Conservation (phyloP, 768 basidiomycete genomes). For the Chalciporus sphaerocephalus region DNA sequence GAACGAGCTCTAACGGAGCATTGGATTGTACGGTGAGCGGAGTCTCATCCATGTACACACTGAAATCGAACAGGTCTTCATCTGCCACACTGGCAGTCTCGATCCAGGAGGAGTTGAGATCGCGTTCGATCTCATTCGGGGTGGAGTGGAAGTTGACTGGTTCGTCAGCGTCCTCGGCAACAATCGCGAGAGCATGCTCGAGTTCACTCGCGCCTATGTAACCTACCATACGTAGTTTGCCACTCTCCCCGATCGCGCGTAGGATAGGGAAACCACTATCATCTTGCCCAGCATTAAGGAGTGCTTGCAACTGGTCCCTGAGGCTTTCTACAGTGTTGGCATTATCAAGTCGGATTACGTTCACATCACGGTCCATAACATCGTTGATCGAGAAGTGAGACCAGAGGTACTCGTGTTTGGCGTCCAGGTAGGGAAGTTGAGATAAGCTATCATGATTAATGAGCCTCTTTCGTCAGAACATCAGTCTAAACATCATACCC, state of each 20-base stretch:
- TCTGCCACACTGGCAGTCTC: slow-evolving; percentile 30
- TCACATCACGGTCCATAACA: slow-evolving; percentile 62
- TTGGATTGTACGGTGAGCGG: too few species aligned
- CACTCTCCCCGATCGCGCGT: slow-evolving; percentile 40
- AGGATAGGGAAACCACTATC: slow-evolving; percentile 89
- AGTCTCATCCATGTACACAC: slow-evolving; percentile 88
- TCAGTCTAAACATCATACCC: slow-evolving; percentile 40
- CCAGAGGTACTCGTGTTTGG: slow-evolving; percentile 89
- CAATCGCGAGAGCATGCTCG: slow-evolving; percentile 87
- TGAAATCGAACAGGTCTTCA: slow-evolving; percentile 72
- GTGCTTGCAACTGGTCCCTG: slow-evolving; percentile 59
- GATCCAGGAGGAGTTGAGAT: slow-evolving; percentile 52
- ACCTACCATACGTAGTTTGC: slow-evolving; percentile 68
- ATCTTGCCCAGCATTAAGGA: slow-evolving; percentile 57
- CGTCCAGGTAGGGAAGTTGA: slow-evolving; percentile 88
- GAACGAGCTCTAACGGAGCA: too few species aligned
- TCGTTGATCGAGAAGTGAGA: slow-evolving; percentile 69
- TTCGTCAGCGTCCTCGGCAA: slow-evolving; percentile 69
- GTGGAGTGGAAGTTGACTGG: slow-evolving; percentile 60
- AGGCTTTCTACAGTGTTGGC: slow-evolving; percentile 76
- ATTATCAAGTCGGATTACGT: slow-evolving; percentile 66
- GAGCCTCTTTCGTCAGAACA: background rate
- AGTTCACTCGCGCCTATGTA: slow-evolving; percentile 92
- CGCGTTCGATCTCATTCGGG: slow-evolving; percentile 35
- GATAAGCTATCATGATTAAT: slow-evolving; percentile 46